phyloP scores from a whole-genome alignment of 768 basidiomycete species.

The Sporobolomyces pararoseus region DNA sequence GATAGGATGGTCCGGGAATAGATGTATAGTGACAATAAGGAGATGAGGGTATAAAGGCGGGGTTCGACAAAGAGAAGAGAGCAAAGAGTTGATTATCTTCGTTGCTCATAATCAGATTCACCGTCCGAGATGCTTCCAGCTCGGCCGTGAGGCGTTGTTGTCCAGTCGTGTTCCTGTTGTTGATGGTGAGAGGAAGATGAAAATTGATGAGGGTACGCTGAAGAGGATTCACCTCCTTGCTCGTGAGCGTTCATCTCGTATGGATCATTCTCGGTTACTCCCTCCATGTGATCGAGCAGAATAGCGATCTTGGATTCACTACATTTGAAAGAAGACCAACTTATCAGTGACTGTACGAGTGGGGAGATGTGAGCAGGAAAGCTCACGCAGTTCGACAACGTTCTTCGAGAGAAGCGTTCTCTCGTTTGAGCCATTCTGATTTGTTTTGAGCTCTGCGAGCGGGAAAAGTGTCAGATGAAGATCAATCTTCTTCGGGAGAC shows the following conservation, averaged over 20 bases:
- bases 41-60: neutral
- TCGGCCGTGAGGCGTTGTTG: conserved; percentile 4
- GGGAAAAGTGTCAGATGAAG: neutral
- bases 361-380: too few relatives aligned
- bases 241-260: conserved; percentile 12
- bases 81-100: neutral
- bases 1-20: too few relatives aligned
- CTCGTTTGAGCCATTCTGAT: conserved; percentile 73
- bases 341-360: neutral
- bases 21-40: too few relatives aligned
- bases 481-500: neutral
- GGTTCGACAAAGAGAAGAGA: neutral
- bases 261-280: conserved; percentile 4
- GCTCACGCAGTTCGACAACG: conserved; percentile 36
- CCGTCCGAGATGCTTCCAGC: conserved; percentile 12
- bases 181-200: too few relatives aligned
- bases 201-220: neutral
- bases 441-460: conserved; percentile 34
- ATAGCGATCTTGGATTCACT: conserved; percentile 66
- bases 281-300: conserved; percentile 70
- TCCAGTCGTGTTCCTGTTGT: conserved; percentile 10
- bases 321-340: neutral
- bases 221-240: too few relatives aligned
- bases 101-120: conserved; percentile 3
- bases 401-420: conserved; percentile 59